Evolutionary conservation across 139 green algal genomes (phyloP).

Genomic region (Micractinium conductrix): DNA sequence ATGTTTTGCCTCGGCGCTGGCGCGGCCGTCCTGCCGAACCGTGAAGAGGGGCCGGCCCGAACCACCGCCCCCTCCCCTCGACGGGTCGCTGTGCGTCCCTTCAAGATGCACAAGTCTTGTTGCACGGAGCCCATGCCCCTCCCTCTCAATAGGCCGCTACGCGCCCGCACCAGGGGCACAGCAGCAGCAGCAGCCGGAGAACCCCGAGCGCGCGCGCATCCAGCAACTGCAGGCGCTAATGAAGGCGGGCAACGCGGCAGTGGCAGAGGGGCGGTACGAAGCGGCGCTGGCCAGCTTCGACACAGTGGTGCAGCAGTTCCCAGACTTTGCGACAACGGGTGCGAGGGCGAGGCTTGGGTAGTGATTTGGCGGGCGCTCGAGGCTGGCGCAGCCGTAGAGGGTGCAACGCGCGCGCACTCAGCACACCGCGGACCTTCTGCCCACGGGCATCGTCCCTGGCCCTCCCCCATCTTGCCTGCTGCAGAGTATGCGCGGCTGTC

Average conservation of each 20-base stretch:
- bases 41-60: too few species aligned
- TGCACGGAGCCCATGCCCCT: neutral
- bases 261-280: neutral
- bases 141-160: conserved; percentile 2
- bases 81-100: neutral
- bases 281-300: neutral
- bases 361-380: too few species aligned
- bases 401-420: too few species aligned
- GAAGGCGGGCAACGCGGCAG: neutral
- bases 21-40: too few species aligned
- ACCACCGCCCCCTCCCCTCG: too few species aligned
- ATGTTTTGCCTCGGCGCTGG: too few species aligned
- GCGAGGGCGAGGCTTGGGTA: too few species aligned
- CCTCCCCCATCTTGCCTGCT: too few species aligned
- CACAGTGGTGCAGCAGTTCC: conserved; percentile 6
- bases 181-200: neutral
- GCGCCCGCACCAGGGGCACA: neutral
- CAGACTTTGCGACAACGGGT: conserved; percentile 38
- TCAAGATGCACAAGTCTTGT: neutral
- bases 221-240: conserved; percentile 10
- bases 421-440: too few species aligned
- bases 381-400: too few species aligned
- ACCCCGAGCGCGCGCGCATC: neutral
- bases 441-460: too few species aligned
- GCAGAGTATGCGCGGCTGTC: conserved; percentile 65